Evolutionary conservation across 495 filamentous ascomycete species (phyloP), one percentile per base, ranked within the genome.

Genomic region (Thermothielavioides terrestris): DNA sequence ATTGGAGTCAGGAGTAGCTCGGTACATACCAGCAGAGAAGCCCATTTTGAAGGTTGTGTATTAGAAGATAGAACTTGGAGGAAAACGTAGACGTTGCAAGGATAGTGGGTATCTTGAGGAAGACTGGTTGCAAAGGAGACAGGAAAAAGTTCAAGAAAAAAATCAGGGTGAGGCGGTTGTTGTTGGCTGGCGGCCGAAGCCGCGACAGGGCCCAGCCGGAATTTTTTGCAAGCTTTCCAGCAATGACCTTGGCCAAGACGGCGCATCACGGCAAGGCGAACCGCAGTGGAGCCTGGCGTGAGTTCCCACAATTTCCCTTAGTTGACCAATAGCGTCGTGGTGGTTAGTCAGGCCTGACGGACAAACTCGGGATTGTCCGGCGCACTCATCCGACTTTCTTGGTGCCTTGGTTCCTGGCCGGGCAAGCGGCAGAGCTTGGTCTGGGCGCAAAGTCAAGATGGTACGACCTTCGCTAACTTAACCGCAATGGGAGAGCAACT

Each of bases 1-100:
- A 47, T 34, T 23, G 6, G n/a, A 18, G 23, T 8, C 28, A 32
- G 40, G 31, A 42, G 46, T n/a, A 17, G 36, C 15, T 6, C 28
- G 25, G 39, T 0, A 72, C 71, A 23, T 71, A 75, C 71, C 71
- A 31, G 57, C 36, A 55, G 60, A 52, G 68, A 66, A 64, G 59
- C 44, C 49, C 71, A 75, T 75, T 54, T 70, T 73, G 71, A 61
- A 53, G 56, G 53, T 52, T 54, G 46, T 49, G 21, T 51, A 52
- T 45, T 35, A 52, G n/a, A 38, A 31, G 12, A 34, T n/a, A 31
- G 37, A 12, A 17, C 30, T 28, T 37, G 15, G 8, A n/a, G n/a
- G 22, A 17, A 32, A 23, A 22, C 35, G 55, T 23, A 21, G 32
- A 32, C 38, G 36, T 35, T 41, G 38, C 20, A 36, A 49, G 25